Evolutionary conservation across 1,284 basidiomycete genomes (phyloP), one percentile per base, ranked within the genome.

Genomic region (Laetiporus sulphureus): DNA sequence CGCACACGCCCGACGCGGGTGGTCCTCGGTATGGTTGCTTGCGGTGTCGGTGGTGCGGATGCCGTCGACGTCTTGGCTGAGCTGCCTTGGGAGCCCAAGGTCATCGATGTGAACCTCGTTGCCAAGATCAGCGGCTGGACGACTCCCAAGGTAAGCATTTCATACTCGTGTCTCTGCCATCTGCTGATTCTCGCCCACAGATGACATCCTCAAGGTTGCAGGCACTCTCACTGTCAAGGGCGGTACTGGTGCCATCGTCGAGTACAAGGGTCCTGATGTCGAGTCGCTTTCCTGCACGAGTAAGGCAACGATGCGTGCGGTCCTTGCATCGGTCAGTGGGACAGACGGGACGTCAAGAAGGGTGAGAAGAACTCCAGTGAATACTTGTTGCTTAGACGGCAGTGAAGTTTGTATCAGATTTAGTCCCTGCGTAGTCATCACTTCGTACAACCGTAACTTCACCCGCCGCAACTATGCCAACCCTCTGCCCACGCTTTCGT

Each of bases 391-490:
- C n/a, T n/a, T n/a, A 11, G 39, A 34, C n/a, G n/a, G n/a, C n/a
- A n/a, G n/a, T n/a, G n/a, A n/a, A n/a, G n/a, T n/a, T n/a, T n/a
- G n/a, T n/a, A 31, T 27, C 10, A 7, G 10, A 10, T 8, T 7
- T 32, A 16, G 15, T 15, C 10, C 32, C 16, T 15, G 16, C 16
- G n/a, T 7, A 18, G 11, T 97, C 74, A 91, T 98, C 69, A 96
- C 94, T 41, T 98, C 94, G 21, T 99, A 98, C 83, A 99, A 99
- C 84, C 93, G 95, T 69, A 99, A 99, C 86, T 99, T 99, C 75
- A 98, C 94, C 56, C 95, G 93, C 50, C 92, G 96, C 66, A 99
- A 99, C 71, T 95, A 99, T 62, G 95, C 95, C 58, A 99, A 99
- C 80, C 93, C 95, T 27, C 92, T 92, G 51, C 95, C 38, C 95